These are phyloP conservation scores for Macrophomina pseudophaseolina DNA, from an alignment of 2,329 filamentous ascomycete species.

Conservation along the genomic window DNA sequence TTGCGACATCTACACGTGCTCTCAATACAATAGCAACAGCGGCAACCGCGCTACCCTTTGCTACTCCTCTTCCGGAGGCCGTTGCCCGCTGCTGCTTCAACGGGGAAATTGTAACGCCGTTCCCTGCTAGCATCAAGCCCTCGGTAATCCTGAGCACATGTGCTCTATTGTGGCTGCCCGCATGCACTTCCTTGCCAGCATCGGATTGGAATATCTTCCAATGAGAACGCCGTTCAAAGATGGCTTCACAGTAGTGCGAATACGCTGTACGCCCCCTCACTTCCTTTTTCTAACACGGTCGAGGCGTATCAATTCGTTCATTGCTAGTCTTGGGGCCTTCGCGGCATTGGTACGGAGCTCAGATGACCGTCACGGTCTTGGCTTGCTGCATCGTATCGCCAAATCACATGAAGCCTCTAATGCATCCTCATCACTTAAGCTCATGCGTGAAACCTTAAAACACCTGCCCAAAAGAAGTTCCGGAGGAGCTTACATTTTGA, in stretches of 20 bases:
- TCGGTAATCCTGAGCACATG: not conserved
- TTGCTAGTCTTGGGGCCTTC: not conserved
- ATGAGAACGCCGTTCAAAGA: not conserved
- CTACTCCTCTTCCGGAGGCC: not conserved
- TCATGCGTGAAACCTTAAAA: not conserved
- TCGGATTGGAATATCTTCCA: not conserved
- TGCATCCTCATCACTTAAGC: not conserved
- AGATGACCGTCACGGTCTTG: not conserved
- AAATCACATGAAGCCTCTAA: not conserved
- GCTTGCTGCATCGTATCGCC: not conserved
- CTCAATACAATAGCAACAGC: not conserved
- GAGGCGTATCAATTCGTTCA: not conserved
- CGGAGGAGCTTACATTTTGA: not conserved
- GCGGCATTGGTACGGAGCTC: not conserved
- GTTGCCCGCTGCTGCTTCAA: not conserved
- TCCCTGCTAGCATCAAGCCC: not conserved
- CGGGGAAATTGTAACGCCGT: not conserved
- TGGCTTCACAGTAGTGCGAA: not conserved
- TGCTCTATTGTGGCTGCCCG: not conserved
- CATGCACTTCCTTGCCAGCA: not conserved
- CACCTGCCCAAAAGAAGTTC: not conserved
- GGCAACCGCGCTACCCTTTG: not conserved
- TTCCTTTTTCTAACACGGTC: not conserved
- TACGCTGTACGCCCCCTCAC: not conserved
- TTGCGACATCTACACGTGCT: not conserved